These are phyloP conservation scores for Cladosporium austrohemisphaericum DNA, from an alignment of 2,329 filamentous ascomycete species.

Conservation along the genomic window DNA sequence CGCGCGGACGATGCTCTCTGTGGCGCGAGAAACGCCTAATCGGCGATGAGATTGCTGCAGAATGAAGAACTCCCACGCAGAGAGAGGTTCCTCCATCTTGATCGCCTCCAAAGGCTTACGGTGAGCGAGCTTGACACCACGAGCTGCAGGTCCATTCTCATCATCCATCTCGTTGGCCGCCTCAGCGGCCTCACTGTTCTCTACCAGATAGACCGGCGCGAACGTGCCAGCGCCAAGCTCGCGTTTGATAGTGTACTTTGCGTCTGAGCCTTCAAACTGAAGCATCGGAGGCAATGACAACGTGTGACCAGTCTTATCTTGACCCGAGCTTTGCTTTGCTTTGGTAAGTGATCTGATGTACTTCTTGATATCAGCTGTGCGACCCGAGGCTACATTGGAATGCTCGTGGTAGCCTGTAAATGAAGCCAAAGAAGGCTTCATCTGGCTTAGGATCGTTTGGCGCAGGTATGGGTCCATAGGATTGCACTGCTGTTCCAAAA, in stretches of 20 bases:
- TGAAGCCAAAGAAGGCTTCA: conserved; percentile 67
- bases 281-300: conserved; percentile 61
- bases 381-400: conserved; percentile 59
- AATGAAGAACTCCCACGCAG: conserved; percentile 94
- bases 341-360: conserved; percentile 67
- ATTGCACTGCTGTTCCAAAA: conserved; percentile 81
- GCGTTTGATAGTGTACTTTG: conserved; percentile 72
- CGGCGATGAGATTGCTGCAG: conserved; percentile 77
- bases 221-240: conserved; percentile 93
- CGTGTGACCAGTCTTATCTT: conserved; percentile 60
- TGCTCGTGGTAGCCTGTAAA: conserved; percentile 81
- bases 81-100: conserved; percentile 89
- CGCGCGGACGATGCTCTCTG: conserved; percentile 73
- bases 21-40: conserved; percentile 64
- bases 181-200: conserved; percentile 48
- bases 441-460: conserved; percentile 67
- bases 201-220: conserved; percentile 88
- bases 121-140: conserved; percentile 54
- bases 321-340: conserved; percentile 49
- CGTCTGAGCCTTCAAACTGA: conserved; percentile 60
- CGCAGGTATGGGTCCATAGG: conserved; percentile 77
- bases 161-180: conserved; percentile 39
- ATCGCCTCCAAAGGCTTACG: conserved; percentile 72
- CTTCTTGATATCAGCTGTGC: conserved; percentile 72
- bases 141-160: conserved; percentile 41